phyloP scores from a whole-genome alignment of 176 grass and related monocot genomes.

The Echinochloa phyllopogon region DNA sequence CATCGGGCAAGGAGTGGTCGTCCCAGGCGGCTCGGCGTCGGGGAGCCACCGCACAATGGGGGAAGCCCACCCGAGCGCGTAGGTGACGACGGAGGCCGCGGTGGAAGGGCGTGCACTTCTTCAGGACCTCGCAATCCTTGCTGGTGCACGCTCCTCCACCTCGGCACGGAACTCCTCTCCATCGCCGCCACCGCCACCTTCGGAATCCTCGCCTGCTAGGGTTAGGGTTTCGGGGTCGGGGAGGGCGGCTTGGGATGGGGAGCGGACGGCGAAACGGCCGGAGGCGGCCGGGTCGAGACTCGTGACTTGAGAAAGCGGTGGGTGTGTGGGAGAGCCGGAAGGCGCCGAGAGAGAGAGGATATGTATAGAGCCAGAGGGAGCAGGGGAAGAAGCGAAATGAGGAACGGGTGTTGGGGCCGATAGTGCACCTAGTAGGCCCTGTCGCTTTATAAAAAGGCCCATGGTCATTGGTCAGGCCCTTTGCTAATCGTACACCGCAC shows the following conservation, averaged over 20 bases:
- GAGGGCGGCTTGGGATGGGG: not conserved
- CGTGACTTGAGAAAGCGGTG: too few relatives aligned
- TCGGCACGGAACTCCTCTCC: constrained; percentile 80
- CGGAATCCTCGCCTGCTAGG: constrained; percentile 52
- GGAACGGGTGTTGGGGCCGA: too few relatives aligned
- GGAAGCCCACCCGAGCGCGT: constrained; percentile 91
- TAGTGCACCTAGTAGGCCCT: too few relatives aligned
- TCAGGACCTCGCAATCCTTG: constrained; percentile 99
- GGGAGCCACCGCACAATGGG: constrained; percentile 93
- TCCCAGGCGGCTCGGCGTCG: constrained; percentile 72
- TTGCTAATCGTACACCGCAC: too few relatives aligned
- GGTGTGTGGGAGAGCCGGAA: too few relatives aligned
- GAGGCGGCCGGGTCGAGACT: constrained; percentile 1
- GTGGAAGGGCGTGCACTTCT: constrained; percentile 94
- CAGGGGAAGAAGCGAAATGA: too few relatives aligned
- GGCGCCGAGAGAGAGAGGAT: too few relatives aligned
- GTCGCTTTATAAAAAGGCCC: too few relatives aligned
- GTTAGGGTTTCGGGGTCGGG: constrained; percentile 44
- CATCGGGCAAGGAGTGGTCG: constrained; percentile 89
- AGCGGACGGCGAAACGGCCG: constrained; percentile 39
- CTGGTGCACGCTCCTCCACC: constrained; percentile 83
- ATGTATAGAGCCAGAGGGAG: too few relatives aligned
- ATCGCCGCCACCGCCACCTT: constrained; percentile 48
- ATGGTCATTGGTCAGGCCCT: too few relatives aligned
- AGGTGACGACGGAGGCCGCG: constrained; percentile 86